Base-by-base conservation (phyloP, 495 filamentous ascomycete genomes). In the Saxispiralis lemnorum region DNA sequence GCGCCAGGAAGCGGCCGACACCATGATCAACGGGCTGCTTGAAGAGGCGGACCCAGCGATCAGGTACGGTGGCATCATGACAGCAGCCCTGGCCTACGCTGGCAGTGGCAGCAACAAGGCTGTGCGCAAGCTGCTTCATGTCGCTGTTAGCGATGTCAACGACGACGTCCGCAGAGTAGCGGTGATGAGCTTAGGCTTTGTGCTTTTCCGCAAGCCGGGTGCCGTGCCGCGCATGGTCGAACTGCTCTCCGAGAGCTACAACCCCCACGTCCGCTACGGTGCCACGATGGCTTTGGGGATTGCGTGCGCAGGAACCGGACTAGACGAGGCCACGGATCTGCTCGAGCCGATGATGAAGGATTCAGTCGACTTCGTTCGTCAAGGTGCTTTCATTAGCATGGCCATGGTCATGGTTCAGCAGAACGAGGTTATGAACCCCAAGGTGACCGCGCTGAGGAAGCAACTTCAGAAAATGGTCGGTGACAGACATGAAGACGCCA, bases 301-400 rank as follows among this genome's bases (percentile, higher is more conserved):
- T 52, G 89, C 92, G 31, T 96, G 92, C 52, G 92, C 92, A 19
- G 92, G 92, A 24, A 99, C 92, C 32, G 92, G 92, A 16, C 65
- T 96, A 19, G 88, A 96, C 48, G 92, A 96, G 63, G 92, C 92
- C 2, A 92, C 95, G 49, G 92, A 96, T 51, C 70, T 99, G 21
- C 70, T 99, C 7, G 92, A 99, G 63, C 92, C 92, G 18, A 96
- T 99, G 92, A 85, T 94, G 62, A 99, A 99, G 67, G 92, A 99
- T 56, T 89, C 92, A 13, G 89, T 83, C 40, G 92, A 99, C 66
- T 99, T 99, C 56, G 92, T 99, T 21, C 76, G 92, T 47, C 92
- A 99, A 58, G 92, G 92, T 51, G 89, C 92, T n/a, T 64, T 96
- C 43, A 95, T 99, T 51, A 69, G 86, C 1, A 69, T 95, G 34